phyloP scores from a whole-genome alignment of 2,329 filamentous ascomycete species.

The Diaporthe vexans region DNA sequence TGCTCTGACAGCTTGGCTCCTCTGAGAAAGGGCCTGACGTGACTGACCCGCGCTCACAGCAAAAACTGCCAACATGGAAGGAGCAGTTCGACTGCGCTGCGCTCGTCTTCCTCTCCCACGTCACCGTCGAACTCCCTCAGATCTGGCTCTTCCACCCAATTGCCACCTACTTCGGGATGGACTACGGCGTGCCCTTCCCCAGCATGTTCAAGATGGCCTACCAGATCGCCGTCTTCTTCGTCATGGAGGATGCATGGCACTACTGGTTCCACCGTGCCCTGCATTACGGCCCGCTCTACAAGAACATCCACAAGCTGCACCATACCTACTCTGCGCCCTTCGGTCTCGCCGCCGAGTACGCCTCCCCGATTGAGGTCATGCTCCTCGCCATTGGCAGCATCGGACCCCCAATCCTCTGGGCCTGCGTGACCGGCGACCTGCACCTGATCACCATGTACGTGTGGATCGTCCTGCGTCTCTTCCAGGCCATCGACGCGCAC shows the following conservation, averaged over 20 bases:
- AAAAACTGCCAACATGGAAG: slow-evolving; percentile 90
- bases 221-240: slow-evolving; percentile 94
- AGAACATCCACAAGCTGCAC: slow-evolving; percentile 97
- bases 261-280: slow-evolving; percentile 96
- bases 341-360: slow-evolving; percentile 96
- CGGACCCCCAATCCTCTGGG: slow-evolving; percentile 85
- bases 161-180: slow-evolving; percentile 91
- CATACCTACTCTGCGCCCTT: slow-evolving; percentile 99
- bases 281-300: slow-evolving; percentile 96
- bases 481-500: slow-evolving; percentile 98
- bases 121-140: slow-evolving; percentile 97
- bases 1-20: background rate
- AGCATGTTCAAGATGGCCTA: slow-evolving; percentile 86
- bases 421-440: slow-evolving; percentile 84
- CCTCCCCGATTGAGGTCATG: slow-evolving; percentile 97
- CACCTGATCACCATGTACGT: slow-evolving; percentile 98
- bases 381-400: slow-evolving; percentile 91
- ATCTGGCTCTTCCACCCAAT: slow-evolving; percentile 99
- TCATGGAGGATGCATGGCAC: slow-evolving; percentile 97
- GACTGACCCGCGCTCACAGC: slow-evolving; percentile 51
- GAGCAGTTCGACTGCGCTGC: slow-evolving; percentile 96
- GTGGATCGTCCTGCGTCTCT: slow-evolving; percentile 93
- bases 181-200: slow-evolving; percentile 91
- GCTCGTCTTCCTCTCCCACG: slow-evolving; percentile 93
- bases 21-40: slow-evolving; percentile 5